Conservation (phyloP, 2,329 filamentous ascomycete species). For the Pseudogymnoascus sp. region DNA sequence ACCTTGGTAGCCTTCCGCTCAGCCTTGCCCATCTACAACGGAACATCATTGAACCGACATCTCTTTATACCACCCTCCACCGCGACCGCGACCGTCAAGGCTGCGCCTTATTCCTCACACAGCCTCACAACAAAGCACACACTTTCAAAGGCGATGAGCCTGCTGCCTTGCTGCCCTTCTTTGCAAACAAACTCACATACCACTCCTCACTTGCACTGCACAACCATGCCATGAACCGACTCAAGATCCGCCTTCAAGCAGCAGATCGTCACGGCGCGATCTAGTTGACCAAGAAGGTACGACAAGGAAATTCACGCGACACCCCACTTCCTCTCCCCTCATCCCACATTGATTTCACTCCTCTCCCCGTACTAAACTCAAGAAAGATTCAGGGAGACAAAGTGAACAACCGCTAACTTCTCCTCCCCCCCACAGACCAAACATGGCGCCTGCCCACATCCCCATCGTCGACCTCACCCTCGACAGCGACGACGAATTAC, state of each 20-base stretch:
- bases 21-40: not conserved
- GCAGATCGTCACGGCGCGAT: not conserved
- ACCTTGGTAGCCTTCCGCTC: not conserved
- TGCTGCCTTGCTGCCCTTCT: not conserved
- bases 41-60: not conserved
- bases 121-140: not conserved
- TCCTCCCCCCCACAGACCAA: not conserved
- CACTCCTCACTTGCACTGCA: not conserved
- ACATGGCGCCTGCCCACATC: not conserved
- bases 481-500: not conserved
- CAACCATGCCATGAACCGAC: not conserved
- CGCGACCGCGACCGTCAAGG: not conserved
- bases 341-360: not conserved
- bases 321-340: not conserved
- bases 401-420: not conserved
- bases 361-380: not conserved
- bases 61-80: not conserved
- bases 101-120: not conserved
- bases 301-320: not conserved
- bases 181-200: not conserved
- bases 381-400: not conserved
- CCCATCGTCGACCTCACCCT: not conserved
- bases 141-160: not conserved
- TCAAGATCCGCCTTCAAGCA: not conserved
- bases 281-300: not conserved